Base-by-base conservation (phyloP, 257 asterid genomes). In the Knoxia roxburghii region DNA sequence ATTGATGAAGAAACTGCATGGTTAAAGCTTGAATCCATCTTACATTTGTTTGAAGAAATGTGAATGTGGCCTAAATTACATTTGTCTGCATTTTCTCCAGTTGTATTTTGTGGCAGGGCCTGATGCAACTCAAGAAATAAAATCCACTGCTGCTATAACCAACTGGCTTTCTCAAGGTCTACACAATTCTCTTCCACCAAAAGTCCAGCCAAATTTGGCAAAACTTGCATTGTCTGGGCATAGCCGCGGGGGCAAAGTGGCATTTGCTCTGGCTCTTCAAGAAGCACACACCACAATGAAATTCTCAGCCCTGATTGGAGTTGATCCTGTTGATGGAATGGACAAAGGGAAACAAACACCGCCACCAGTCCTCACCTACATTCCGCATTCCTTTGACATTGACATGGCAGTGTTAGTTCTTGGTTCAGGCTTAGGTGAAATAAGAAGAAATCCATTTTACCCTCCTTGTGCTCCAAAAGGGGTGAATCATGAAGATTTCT, bases 391-490 rank as follows among this genome's bases (percentile, higher is more conserved):
- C 27, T 89, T 92, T 67, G 27, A 87, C 59, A 84, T 81, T 8
- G 83, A 76, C 2, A 77, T 71, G 66, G 79, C 83, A 0, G 96
- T 82, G 27, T 41, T 92, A 32, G 81, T 92, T 0, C 68, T 92
- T 7, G 98, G 98, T 9, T 81, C 98, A n/a, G 95, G 96, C 1
- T 29, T 87, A 63, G 97, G 97, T 14, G 95, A 86, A 60, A 68
- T 84, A 17, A 82, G 61, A 48, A 85, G n/a, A 72, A 89, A 89
- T 69, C 78, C 86, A 4, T 41, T 92, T 10, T 91, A 89, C 66
- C 98, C 95, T 3, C 81, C 98, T 0, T 89, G 95, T 69, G 98
- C 97, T 0, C 97, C 97, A 1, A 84, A 71, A 72, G 97, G 96
- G 73, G 95, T 92, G 81, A 92, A 92, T 37, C 97, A 89, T 71